phyloP scores from a whole-genome alignment of 148 eudicot genomes.

The Silene latifolia region DNA sequence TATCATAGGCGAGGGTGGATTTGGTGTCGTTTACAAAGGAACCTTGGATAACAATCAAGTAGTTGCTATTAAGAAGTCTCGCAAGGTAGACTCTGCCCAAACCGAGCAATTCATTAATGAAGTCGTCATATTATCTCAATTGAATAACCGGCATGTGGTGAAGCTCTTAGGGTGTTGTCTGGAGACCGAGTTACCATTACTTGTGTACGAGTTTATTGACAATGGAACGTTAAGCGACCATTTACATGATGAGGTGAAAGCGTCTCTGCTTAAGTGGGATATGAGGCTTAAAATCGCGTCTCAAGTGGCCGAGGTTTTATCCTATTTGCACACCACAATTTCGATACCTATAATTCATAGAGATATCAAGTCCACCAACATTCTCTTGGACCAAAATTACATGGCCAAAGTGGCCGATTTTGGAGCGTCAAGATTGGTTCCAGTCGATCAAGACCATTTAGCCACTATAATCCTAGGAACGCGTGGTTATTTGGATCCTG shows the following conservation, averaged over 20 bases:
- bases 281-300: constrained; percentile 16
- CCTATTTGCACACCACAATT: constrained; percentile 22
- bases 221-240: constrained; percentile 25
- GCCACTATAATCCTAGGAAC: constrained; percentile 24
- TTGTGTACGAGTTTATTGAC: constrained; percentile 22
- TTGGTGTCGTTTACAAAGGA: constrained; percentile 24
- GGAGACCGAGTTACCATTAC: constrained; percentile 20
- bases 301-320: constrained; percentile 23
- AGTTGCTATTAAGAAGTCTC: constrained; percentile 16
- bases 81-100: constrained; percentile 10
- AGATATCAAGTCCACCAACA: constrained; percentile 20
- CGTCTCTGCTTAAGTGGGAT: constrained; percentile 1
- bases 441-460: constrained; percentile 13
- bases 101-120: constrained; percentile 25
- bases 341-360: constrained; percentile 23
- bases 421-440: constrained; percentile 20
- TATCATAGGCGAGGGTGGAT: constrained; percentile 21
- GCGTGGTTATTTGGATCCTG: constrained; percentile 22
- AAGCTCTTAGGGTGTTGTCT: constrained; percentile 22
- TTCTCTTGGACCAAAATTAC: constrained; percentile 21
- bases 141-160: constrained; percentile 21
- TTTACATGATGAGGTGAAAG: constrained; percentile 14
- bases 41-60: background rate
- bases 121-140: constrained; percentile 13
- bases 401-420: constrained; percentile 26